phyloP scores from a whole-genome alignment of 768 basidiomycete genomes.

The Pulveroboletus sp. region DNA sequence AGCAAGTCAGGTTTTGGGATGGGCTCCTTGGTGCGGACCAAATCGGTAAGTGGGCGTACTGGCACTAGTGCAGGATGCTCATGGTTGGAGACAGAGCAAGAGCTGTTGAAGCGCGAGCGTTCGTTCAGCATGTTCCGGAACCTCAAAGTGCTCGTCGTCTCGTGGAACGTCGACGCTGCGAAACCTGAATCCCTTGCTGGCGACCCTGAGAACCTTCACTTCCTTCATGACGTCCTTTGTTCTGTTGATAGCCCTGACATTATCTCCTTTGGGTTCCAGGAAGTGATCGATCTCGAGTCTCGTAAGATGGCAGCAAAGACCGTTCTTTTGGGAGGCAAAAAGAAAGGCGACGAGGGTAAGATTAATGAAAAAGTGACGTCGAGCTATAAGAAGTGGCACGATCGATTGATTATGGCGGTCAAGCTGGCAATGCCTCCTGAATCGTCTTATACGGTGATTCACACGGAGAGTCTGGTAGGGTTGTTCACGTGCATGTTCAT shows the following conservation, averaged over 20 bases:
- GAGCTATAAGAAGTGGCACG: conserved; percentile 87
- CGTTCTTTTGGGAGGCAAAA: conserved; percentile 71
- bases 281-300: conserved; percentile 92
- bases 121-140: conserved; percentile 77
- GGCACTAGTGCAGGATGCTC: not conserved
- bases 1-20: conserved; percentile 79
- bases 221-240: conserved; percentile 71
- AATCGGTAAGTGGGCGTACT: conserved; percentile 59
- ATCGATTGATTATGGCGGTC: conserved; percentile 69
- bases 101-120: conserved; percentile 67
- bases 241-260: conserved; percentile 80
- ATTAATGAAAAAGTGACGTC: conserved; percentile 78
- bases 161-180: conserved; percentile 92
- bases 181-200: conserved; percentile 70
- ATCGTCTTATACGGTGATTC: conserved; percentile 70
- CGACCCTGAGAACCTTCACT: conserved; percentile 66
- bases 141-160: conserved; percentile 71
- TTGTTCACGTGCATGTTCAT: conserved; percentile 74
- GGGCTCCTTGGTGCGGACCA: conserved; percentile 80
- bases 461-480: conserved; percentile 88
- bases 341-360: conserved; percentile 48
- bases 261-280: conserved; percentile 92
- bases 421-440: conserved; percentile 69
- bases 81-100: conserved; percentile 49
- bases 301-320: conserved; percentile 91